Base-by-base conservation (phyloP, 495 filamentous ascomycete species). In the Aspergillus biplanus region DNA sequence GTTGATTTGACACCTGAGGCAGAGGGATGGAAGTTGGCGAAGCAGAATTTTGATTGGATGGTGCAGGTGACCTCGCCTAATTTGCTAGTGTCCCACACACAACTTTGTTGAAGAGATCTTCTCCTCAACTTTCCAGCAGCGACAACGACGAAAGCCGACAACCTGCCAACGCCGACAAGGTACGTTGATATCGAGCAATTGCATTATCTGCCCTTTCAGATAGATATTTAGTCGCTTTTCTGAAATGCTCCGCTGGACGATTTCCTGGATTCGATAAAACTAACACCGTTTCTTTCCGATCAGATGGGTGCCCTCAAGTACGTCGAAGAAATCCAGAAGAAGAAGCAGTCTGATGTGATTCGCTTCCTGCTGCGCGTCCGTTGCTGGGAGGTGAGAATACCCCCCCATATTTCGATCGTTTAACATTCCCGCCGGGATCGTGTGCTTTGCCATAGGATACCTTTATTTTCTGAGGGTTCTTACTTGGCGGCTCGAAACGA, bases 291-390 rank as follows among this genome's bases (percentile, higher is more conserved):
- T 70, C 67, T 54, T 18, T 59, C 33, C 58, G 37, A 69, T 63
- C 63, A 88, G 82, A 93, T 95, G 92, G 92, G 92, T 85, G 92
- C 92, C 82, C 89, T 95, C 80, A 97, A 97, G 84, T 97, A 97
- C 85, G 91, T 98, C 82, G 95, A 98, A 86, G 95, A 99, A 87
- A 89, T 99, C 79, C 91, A 96, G 78, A 98, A 98, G 91, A 97
- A 97, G 91, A 99, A 99, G 91, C 95, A 99, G 87, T 96, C 91
- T 75, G 95, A 99, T 82, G 90, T 98, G 69, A 89, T 97, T 82
- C 94, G 93, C 85, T 99, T 99, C 88, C 88, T 99, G 82, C 91
- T 96, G 78, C 93, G 95, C 78, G 96, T 99, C 77, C 93, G 95
- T 84, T 98, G 96, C 92, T 99, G 95, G 95, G 95, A 99, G 91